A percentile compares a stretch with the other conserved stretches of the same genome.
Evolutionary conservation across 306 rosid species (phyloP).

Genomic region (Acacia crassicarpa): DNA sequence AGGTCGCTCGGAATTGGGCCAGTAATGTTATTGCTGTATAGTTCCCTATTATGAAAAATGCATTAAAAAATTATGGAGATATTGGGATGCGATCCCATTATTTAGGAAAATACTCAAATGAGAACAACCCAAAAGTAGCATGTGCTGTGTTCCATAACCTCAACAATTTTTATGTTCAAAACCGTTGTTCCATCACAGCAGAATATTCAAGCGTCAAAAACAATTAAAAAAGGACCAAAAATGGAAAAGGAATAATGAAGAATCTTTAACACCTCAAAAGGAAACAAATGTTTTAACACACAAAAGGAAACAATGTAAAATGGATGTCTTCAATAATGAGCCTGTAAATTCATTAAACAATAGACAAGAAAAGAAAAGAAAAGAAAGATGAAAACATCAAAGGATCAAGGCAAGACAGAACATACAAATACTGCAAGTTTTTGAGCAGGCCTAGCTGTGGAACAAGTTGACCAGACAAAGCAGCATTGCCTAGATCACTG

Average conservation of each 20-base stretch:
- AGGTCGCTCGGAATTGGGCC: slow-evolving; percentile 92
- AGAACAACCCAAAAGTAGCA: not conserved
- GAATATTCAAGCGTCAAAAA: not conserved
- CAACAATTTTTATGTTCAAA: not conserved
- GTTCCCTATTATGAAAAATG: slow-evolving; percentile 63
- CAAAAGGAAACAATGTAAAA: not conserved
- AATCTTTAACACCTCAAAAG: not conserved
- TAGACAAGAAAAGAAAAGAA: slow-evolving; percentile 3
- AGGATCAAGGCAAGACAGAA: slow-evolving; percentile 28
- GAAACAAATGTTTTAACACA: not conserved
- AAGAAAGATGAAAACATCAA: slow-evolving; percentile 16
- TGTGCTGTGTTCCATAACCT: not conserved
- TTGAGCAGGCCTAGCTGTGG: slow-evolving; percentile 95
- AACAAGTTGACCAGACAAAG: slow-evolving; percentile 91
- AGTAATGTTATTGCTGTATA: slow-evolving; percentile 92
- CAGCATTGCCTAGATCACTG: slow-evolving; percentile 99
- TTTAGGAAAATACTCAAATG: not conserved
- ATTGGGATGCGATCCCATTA: not conserved
- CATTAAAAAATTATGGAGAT: not conserved
- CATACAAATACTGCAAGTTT: slow-evolving; percentile 97
- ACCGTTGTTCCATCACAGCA: not conserved
- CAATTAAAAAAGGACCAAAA: not conserved
- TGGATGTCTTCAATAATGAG: slow-evolving; percentile 3
- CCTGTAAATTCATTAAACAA: not conserved
- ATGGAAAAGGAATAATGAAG: no score